These are phyloP conservation scores for Przewalskia tangutica DNA, from an alignment of 257 asterid species.

Conservation along the genomic window DNA sequence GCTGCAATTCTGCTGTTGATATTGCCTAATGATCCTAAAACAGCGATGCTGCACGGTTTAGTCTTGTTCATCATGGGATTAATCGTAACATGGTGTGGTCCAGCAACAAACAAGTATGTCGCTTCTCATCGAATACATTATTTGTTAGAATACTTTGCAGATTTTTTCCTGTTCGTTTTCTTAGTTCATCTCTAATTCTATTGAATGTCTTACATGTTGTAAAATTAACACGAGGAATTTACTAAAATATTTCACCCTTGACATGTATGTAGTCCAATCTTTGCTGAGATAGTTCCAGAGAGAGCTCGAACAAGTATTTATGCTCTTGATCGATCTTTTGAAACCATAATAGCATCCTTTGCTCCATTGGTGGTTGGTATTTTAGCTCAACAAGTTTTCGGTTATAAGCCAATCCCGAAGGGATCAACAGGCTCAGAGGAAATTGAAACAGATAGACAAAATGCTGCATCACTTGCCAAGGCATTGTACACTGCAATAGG, in stretches of 20 bases:
- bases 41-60: slow-evolving; percentile 47
- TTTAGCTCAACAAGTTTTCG: slow-evolving; percentile 52
- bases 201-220: too few species aligned
- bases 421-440: neutral
- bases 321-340: slow-evolving; percentile 18
- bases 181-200: too few species aligned
- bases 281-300: slow-evolving; percentile 12
- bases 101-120: slow-evolving; percentile 84
- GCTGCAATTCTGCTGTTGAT: slow-evolving; percentile 66
- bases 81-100: slow-evolving; percentile 64
- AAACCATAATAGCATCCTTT: slow-evolving; percentile 67
- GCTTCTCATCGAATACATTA: neutral
- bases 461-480: slow-evolving; percentile 73
- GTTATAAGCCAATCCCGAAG: slow-evolving; percentile 45
- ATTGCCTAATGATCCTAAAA: slow-evolving; percentile 61
- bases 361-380: slow-evolving; percentile 78
- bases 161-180: neutral
- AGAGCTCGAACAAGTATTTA: slow-evolving; percentile 7
- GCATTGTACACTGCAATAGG: slow-evolving; percentile 81
- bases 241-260: too few species aligned
- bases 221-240: too few species aligned
- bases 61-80: slow-evolving; percentile 69
- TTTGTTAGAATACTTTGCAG: neutral
- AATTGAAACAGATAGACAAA: slow-evolving; percentile 33
- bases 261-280: neutral